Conservation (phyloP, 2,329 filamentous ascomycete genomes). For the Stemphylium beticola region DNA sequence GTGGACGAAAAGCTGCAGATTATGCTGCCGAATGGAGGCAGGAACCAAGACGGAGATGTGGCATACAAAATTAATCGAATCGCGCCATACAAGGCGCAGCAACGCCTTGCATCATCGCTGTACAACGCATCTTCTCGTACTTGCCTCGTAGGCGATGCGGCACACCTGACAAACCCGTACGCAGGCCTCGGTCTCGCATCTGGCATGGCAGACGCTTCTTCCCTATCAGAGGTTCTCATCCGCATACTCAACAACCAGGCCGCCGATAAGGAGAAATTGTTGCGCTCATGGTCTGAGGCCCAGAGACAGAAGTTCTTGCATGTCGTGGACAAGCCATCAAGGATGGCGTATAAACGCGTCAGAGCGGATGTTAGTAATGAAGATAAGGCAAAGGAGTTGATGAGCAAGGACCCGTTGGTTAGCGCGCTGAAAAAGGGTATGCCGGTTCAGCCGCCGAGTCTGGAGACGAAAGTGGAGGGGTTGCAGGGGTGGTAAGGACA, state of each 20-base stretch:
- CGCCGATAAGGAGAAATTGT: slow-evolving; percentile 26
- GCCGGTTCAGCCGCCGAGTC: slow-evolving; percentile 37
- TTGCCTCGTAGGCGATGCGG: slow-evolving; percentile 49
- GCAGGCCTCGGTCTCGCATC: slow-evolving; percentile 45
- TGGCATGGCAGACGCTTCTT: slow-evolving; percentile 45
- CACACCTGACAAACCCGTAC: slow-evolving; percentile 50
- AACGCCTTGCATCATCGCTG: slow-evolving; percentile 44
- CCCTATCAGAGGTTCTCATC: slow-evolving; percentile 36
- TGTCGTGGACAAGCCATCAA: slow-evolving; percentile 44
- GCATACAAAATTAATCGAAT: slow-evolving; percentile 43
- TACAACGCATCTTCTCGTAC: slow-evolving; percentile 27
- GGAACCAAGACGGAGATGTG: slow-evolving; percentile 18
- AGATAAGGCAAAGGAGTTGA: slow-evolving; percentile 31
- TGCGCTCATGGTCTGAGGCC: slow-evolving; percentile 45
- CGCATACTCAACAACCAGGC: slow-evolving; percentile 31
- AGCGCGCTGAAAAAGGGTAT: slow-evolving; percentile 40
- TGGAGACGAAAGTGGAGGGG: slow-evolving; percentile 33
- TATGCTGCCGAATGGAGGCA: slow-evolving; percentile 39
- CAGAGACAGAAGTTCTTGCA: slow-evolving; percentile 44
- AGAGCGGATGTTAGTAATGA: slow-evolving; percentile 32
- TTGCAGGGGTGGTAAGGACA: slow-evolving; percentile 35
- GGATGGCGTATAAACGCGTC: slow-evolving; percentile 38
- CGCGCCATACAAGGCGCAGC: slow-evolving; percentile 52
- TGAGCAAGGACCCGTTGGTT: slow-evolving; percentile 37
- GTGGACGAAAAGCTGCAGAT: slow-evolving; percentile 37